These are phyloP conservation scores for Kodamaea kaohsiungensis DNA, from an alignment of 805 yeast species.

Conservation along the genomic window DNA sequence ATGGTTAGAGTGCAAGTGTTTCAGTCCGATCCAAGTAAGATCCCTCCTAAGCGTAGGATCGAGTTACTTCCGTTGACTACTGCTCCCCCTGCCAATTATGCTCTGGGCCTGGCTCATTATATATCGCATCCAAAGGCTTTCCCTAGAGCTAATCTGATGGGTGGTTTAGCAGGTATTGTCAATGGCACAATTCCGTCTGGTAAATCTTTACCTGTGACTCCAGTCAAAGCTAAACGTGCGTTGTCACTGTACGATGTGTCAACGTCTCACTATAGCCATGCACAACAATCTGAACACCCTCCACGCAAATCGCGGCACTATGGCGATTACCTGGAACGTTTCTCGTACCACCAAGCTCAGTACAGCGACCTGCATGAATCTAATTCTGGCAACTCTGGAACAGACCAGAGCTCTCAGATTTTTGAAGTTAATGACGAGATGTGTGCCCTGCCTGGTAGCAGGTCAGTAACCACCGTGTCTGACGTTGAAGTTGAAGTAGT, in stretches of 20 bases:
- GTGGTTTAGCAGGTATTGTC: background rate
- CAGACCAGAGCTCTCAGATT: constrained; percentile 7
- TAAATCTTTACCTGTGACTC: background rate
- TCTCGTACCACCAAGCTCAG: background rate
- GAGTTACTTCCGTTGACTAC: constrained; percentile 7
- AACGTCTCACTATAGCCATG: background rate
- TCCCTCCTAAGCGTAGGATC: constrained; percentile 8
- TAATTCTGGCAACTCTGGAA: background rate
- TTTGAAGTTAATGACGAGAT: constrained; percentile 10
- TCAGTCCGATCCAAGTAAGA: constrained; percentile 9
- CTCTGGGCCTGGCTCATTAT: constrained; percentile 2
- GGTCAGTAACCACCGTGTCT: constrained; percentile 6
- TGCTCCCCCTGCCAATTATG: constrained; percentile 3
- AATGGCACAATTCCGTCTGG: background rate
- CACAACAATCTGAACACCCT: background rate
- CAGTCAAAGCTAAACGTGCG: background rate
- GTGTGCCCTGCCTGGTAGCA: constrained; percentile 8
- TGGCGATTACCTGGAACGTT: background rate
- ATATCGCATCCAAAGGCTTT: constrained; percentile 9
- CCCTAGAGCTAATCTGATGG: background rate
- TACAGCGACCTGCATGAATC: constrained; percentile 1
- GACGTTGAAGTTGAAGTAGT: background rate
- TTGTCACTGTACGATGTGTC: background rate
- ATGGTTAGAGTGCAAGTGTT: constrained; percentile 10
- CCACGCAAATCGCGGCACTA: background rate